These are phyloP conservation scores for Centella asiatica DNA, from an alignment of 129 eudicot species.

Conservation along the genomic window DNA sequence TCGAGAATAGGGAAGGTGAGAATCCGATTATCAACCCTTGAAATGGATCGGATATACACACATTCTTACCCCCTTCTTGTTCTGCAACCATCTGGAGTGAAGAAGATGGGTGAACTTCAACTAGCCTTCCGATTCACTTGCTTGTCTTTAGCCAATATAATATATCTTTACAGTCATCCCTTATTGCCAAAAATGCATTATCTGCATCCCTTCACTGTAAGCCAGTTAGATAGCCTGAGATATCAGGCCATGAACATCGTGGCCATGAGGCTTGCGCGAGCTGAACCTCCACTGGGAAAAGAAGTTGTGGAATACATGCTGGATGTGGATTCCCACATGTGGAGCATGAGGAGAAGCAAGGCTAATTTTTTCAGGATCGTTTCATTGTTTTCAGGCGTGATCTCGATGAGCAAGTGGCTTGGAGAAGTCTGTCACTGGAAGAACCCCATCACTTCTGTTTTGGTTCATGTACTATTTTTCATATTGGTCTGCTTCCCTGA, in stretches of 20 bases:
- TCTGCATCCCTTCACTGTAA: slow-evolving; percentile 46
- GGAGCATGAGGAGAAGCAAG: slow-evolving; percentile 76
- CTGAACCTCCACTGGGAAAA: slow-evolving; percentile 56
- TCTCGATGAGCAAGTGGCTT: slow-evolving; percentile 49
- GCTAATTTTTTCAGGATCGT: slow-evolving; percentile 56
- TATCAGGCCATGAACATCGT: slow-evolving; percentile 55
- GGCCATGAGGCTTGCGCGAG: slow-evolving; percentile 42
- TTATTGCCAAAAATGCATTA: slow-evolving; percentile 68
- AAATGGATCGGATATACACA: slow-evolving; percentile 74
- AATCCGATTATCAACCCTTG: slow-evolving; percentile 78
- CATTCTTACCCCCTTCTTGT: slow-evolving; percentile 86
- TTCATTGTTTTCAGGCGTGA: slow-evolving; percentile 36
- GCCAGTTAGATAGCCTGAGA: slow-evolving; percentile 47
- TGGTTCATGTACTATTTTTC: slow-evolving; percentile 45
- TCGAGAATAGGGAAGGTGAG: slow-evolving; percentile 82
- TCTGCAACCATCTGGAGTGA: slow-evolving; percentile 69
- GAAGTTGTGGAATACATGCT: slow-evolving; percentile 62
- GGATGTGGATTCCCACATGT: slow-evolving; percentile 64
- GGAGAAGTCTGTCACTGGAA: slow-evolving; percentile 54
- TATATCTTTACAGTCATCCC: slow-evolving; percentile 69
- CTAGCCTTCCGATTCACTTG: slow-evolving; percentile 88
- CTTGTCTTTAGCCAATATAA: slow-evolving; percentile 66
- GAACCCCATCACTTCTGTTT: slow-evolving; percentile 50
- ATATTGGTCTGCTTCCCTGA: slow-evolving; percentile 50
- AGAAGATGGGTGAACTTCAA: slow-evolving; percentile 89